These are phyloP conservation scores for Endoconidiophora laricicola DNA, from an alignment of 2,329 filamentous ascomycete species.

Conservation along the genomic window DNA sequence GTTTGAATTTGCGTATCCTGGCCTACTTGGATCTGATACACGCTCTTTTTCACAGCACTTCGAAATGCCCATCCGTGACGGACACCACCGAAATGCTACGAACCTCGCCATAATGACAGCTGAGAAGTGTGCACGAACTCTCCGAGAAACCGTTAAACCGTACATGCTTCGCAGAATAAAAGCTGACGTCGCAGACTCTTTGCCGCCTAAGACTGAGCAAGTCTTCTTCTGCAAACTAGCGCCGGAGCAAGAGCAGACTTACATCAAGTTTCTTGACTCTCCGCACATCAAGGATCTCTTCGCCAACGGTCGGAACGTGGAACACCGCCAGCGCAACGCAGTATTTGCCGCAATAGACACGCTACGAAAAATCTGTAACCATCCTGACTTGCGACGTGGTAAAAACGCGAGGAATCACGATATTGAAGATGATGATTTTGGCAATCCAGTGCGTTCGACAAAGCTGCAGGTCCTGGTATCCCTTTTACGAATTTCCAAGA, in stretches of 20 bases:
- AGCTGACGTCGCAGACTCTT: slow-evolving; percentile 77
- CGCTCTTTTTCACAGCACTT: slow-evolving; percentile 85
- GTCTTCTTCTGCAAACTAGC: slow-evolving; percentile 93
- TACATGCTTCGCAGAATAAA: slow-evolving; percentile 89
- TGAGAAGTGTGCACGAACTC: slow-evolving; percentile 78
- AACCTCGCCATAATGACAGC: slow-evolving; percentile 91
- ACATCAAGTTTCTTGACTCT: slow-evolving; percentile 10
- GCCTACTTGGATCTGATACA: slow-evolving; percentile 73
- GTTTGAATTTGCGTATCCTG: slow-evolving; percentile 94
- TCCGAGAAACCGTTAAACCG: slow-evolving; percentile 86
- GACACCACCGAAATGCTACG: slow-evolving; percentile 87
- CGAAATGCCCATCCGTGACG: slow-evolving; percentile 81
- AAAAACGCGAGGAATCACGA: slow-evolving; percentile 5
- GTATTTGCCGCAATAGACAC: slow-evolving; percentile 72
- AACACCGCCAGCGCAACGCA: slow-evolving; percentile 5
- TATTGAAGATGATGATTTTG: slow-evolving; percentile 33
- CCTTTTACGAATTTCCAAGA: slow-evolving; percentile 74
- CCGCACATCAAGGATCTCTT: slow-evolving; percentile 13
- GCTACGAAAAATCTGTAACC: slow-evolving; percentile 91
- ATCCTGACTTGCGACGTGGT: slow-evolving; percentile 59
- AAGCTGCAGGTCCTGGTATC: slow-evolving; percentile 94
- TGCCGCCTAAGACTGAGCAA: slow-evolving; percentile 91
- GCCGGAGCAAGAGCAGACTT: slow-evolving; percentile 20
- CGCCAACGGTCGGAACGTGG: background rate
- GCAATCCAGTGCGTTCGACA: slow-evolving; percentile 61